Evolutionary conservation across 2,329 filamentous ascomycete genomes (phyloP), one percentile per base, ranked within the genome.

Genomic region (Cladosporium sp.): DNA sequence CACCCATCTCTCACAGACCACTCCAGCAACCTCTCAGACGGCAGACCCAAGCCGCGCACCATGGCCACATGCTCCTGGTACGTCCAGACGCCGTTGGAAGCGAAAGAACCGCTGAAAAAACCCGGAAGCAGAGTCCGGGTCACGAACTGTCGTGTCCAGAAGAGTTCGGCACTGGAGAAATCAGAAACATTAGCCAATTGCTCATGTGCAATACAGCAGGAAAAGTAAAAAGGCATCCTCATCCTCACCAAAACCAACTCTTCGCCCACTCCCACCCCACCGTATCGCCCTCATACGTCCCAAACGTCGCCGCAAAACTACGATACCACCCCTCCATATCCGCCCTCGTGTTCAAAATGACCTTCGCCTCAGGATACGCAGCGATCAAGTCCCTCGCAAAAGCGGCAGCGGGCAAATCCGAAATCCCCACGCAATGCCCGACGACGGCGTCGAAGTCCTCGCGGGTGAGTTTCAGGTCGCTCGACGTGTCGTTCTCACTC

Each of bases 311-410:
- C 3, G 11, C 32, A 13, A 47, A 47, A 22, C 43, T 47, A 8
- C 22, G 18, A 24, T n/a, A 20, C 34, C 43, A 34, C 32, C 32
- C 32, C n/a, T 13, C 12, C 32, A 47, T 47, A 30, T 47, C 43
- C 3, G 20, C 29, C 19, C 43, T 20, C 19, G 43, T 29, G 8
- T 47, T 47, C 7, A 47, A 17, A 38, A 88, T 77, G 48, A 86
- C 78, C 67, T 86, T 86, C 50, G 83, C 84, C 47, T 85, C 80
- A 1, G 84, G 83, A 62, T 86, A 86, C 12, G 82, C 80, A 58
- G 53, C 40, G 12, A 65, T 56, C 3, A 73, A 52, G 36, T 72
- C 69, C 22, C 61, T 59, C 1, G 60, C 64, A 51, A 72, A 71
- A 11, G 60, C 54, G 3, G 52, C 56, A 3, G 58, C 61, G 0